phyloP scores from a whole-genome alignment of 305 asterid species.

The Solanum chacoense region DNA sequence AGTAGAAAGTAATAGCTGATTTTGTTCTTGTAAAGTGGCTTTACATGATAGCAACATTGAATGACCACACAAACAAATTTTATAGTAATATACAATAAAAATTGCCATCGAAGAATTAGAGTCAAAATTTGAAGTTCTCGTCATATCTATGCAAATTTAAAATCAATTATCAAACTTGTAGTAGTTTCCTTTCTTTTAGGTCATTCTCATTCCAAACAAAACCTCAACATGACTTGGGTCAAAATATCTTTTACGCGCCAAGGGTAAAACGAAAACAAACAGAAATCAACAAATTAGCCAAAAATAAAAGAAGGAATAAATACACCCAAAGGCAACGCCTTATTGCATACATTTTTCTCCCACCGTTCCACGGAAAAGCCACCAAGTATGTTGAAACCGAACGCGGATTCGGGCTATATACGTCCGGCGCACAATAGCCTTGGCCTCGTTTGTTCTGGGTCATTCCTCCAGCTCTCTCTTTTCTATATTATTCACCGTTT shows the following conservation, averaged over 20 bases:
- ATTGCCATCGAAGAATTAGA: neutral
- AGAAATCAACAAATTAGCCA: neutral
- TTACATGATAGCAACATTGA: neutral
- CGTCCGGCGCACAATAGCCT: constrained; percentile 22
- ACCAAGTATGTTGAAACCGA: neutral
- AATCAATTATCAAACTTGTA: neutral
- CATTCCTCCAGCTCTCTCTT: constrained; percentile 14
- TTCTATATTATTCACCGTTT: neutral
- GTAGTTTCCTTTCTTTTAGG: neutral
- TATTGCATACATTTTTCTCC: neutral
- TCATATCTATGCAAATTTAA: neutral
- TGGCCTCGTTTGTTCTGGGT: constrained; percentile 21
- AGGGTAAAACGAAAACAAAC: neutral
- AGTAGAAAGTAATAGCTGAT: neutral
- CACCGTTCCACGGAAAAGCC: neutral
- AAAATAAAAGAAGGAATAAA: neutral
- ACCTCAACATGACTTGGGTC: neutral
- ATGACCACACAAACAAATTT: neutral
- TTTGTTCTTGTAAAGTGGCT: neutral
- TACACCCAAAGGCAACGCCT: neutral
- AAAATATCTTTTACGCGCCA: neutral
- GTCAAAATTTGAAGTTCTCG: neutral
- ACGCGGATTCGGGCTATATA: constrained; percentile 8
- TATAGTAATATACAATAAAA: neutral
- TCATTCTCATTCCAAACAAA: neutral